Conservation (phyloP, 2,329 filamentous ascomycete species). For the Colletotrichum brevisporum region DNA sequence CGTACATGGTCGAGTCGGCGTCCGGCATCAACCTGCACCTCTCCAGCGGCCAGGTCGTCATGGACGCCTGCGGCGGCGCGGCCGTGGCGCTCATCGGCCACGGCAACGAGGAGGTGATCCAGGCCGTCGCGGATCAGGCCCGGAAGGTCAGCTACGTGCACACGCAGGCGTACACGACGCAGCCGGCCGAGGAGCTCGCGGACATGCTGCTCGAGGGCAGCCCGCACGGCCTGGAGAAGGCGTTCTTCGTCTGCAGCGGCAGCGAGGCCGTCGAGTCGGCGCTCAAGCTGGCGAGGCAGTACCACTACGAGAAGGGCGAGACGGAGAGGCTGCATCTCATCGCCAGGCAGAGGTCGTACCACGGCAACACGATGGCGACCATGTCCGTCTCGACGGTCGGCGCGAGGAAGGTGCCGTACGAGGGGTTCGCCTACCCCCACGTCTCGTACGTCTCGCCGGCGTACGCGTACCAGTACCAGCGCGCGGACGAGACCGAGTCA, state of each 20-base stretch:
- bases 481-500: conserved; percentile 52
- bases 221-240: conserved; percentile 38
- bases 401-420: conserved; percentile 46
- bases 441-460: conserved; percentile 55
- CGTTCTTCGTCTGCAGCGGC: conserved; percentile 42
- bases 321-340: conserved; percentile 57
- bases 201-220: conserved; percentile 41
- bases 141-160: conserved; percentile 48
- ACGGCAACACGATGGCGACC: conserved; percentile 64
- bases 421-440: conserved; percentile 44
- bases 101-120: conserved; percentile 46
- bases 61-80: conserved; percentile 55
- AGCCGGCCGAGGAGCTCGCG: conserved; percentile 53
- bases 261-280: conserved; percentile 60
- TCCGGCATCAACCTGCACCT: conserved; percentile 54
- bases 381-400: conserved; percentile 55
- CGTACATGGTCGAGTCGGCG: conserved; percentile 58
- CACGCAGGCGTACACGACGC: conserved; percentile 57
- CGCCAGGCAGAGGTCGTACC: conserved; percentile 61
- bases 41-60: conserved; percentile 49
- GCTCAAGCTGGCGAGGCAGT: conserved; percentile 64
- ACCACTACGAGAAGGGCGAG: conserved; percentile 57
- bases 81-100: conserved; percentile 52
- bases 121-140: conserved; percentile 48
- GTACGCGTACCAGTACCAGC: conserved; percentile 58